phyloP scores from a whole-genome alignment of 495 filamentous ascomycete genomes.

The Tuber magnatum region DNA sequence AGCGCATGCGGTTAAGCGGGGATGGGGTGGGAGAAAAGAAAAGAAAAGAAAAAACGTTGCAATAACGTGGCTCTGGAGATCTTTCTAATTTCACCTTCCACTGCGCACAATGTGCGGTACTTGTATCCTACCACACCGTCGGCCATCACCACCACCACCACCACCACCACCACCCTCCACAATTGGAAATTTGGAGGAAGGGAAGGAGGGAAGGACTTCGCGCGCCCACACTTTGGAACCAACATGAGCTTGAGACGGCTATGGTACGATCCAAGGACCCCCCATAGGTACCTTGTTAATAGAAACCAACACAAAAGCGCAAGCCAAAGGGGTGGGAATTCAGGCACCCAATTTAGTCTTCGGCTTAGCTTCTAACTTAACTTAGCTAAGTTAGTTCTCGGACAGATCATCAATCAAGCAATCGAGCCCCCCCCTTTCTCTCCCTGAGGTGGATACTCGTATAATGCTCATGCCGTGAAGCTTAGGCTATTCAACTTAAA shows the following conservation, averaged over 20 bases:
- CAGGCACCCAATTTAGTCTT: background rate
- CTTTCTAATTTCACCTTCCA: background rate
- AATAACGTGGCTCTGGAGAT: background rate
- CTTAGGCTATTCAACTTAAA: background rate
- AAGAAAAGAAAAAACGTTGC: constrained; percentile 2
- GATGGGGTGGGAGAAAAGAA: background rate
- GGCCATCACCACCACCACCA: background rate
- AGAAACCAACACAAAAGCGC: background rate
- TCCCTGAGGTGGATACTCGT: background rate
- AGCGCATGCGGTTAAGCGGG: background rate
- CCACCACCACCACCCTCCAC: background rate
- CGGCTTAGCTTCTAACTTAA: background rate
- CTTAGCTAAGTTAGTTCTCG: background rate
- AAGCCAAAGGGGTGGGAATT: background rate
- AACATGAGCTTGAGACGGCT: background rate
- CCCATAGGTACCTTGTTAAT: background rate
- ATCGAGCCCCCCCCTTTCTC: background rate
- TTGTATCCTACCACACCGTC: background rate
- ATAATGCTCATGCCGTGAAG: background rate
- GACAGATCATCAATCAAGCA: background rate
- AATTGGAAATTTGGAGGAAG: background rate
- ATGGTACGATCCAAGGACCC: background rate
- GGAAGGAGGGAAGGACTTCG: background rate
- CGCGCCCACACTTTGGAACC: background rate
- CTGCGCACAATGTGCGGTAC: background rate